Evolutionary conservation across 2,329 filamentous ascomycete genomes (phyloP), one percentile per base, ranked within the genome.

Genomic region (Rugonectria rugulosa): DNA sequence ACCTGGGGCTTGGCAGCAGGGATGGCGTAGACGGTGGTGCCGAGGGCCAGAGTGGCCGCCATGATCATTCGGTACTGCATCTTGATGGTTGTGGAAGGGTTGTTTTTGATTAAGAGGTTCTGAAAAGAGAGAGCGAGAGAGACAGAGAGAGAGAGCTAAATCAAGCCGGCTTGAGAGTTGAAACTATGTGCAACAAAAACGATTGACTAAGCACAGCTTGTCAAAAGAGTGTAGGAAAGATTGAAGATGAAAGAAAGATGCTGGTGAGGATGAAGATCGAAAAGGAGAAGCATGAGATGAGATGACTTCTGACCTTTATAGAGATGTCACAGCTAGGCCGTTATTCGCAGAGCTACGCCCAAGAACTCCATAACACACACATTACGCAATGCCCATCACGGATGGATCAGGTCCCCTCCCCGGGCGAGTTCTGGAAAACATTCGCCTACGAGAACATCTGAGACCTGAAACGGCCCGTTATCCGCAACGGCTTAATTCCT

Each of bases 11-110:
- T 56, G 29, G n/a, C n/a, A n/a, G 63, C 63, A 6, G 65, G 65
- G 41, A 47, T 53, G 12, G 65, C 65, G 29, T 59, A n/a, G n/a
- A n/a, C 57, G 34, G 56, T 63, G 21, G 56, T 44, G 51, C 59
- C 56, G 27, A 68, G 57, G 41, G 65, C 65, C 65, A 68, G 14
- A 34, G 58, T 46, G 59, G 62, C 65, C 14, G 55, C 60, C 37
- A 68, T 34, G 57, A 68, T 64, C 57, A 68, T 60, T 55, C 59
- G 64, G 63, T 68, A 68, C 50, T 68, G 65, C 65, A 68, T 68
- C 19, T 66, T 66, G 41, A 36, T n/a, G n/a, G n/a, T n/a, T n/a
- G 20, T 26, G 12, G 29, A 32, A 32, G 15, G 40, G 24, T 24
- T 27, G 17, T 19, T 15, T 12, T 26, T n/a, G 34, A 26, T 47